Evolutionary conservation across 331 rosid species (phyloP), one percentile per base, ranked within the genome.

Genomic region (Acacia pycnantha): DNA sequence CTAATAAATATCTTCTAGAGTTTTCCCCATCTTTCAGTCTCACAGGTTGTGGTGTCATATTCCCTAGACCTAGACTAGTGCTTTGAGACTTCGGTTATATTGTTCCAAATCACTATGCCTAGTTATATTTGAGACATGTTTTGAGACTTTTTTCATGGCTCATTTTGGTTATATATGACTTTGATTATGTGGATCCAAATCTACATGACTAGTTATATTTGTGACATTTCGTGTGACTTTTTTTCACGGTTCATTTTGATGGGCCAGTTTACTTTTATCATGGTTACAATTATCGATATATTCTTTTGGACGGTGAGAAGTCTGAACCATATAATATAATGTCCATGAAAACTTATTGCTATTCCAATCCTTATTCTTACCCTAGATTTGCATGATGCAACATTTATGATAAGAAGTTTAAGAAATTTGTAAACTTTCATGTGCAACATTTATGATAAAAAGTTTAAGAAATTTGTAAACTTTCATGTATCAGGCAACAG

Each of bases 401-500:
- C 35, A 35, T 40, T 12, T 37, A 13, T 81, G 62, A 11, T 40
- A 15, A 66, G 29, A 62, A 12, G 15, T 70, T 22, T 12, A 40
- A 41, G 33, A 43, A 61, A 53, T 26, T 21, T 21, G 64, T 33
- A 48, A 41, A 37, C 82, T 50, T 50, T 80, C 79, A 40, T 73
- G 62, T 85, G 90, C 67, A 35, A 75, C 86, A 74, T n/a, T n/a
- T 37, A 13, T 81, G 62, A 11, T 40, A 15, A 66, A 43, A 62
- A 12, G 15, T 70, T 22, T 12, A 40, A 41, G 33, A 43, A 61
- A 53, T 26, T 21, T 21, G 64, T 33, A 48, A 41, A 37, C 82
- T 50, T 50, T 80, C 79, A 40, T 73, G 62, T 85, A 85, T 83
- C 94, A 95, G 97, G 90, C 67, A 35, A 75, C 86, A 74, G 94